phyloP scores from a whole-genome alignment of 768 basidiomycete genomes.

The Macrolepiota albuminosa region DNA sequence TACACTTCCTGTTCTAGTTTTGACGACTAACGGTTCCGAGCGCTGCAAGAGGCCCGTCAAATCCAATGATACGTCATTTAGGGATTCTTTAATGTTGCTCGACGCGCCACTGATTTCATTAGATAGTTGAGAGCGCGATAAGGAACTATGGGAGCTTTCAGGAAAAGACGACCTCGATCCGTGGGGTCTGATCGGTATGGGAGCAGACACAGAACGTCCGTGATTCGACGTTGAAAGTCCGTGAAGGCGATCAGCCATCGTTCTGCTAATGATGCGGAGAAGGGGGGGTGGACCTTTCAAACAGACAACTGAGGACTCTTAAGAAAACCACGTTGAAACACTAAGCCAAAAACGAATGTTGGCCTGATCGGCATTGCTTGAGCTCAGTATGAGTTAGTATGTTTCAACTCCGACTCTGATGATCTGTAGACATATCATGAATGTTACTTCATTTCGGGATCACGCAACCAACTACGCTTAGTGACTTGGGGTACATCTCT shows the following conservation, averaged over 20 bases:
- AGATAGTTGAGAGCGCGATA: constrained; percentile 8
- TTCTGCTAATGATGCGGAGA: background rate
- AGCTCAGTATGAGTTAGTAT: background rate
- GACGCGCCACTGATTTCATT: constrained; percentile 8
- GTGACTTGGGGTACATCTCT: constrained; percentile 89
- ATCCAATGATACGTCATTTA: constrained; percentile 40
- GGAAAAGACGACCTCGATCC: constrained; percentile 8
- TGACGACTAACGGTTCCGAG: constrained; percentile 72
- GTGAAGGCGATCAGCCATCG: constrained; percentile 14
- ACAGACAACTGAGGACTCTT: constrained; percentile 1
- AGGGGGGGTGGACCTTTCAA: background rate
- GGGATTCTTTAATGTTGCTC: constrained; percentile 11
- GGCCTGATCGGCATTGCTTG: background rate
- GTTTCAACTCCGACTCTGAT: background rate
- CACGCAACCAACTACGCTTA: constrained; percentile 56
- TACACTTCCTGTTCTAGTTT: constrained; percentile 79
- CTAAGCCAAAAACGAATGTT: background rate
- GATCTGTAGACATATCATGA: too few species aligned
- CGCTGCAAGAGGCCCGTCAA: constrained; percentile 58
- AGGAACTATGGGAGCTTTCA: constrained; percentile 8
- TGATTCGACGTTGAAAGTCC: constrained; percentile 7
- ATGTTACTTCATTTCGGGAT: too few species aligned
- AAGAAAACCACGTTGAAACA: constrained; percentile 12
- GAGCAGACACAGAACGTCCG: constrained; percentile 12
- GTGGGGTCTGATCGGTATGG: constrained; percentile 14